phyloP scores from a whole-genome alignment of 345 rosid species.

The Euphorbia tirucalli region DNA sequence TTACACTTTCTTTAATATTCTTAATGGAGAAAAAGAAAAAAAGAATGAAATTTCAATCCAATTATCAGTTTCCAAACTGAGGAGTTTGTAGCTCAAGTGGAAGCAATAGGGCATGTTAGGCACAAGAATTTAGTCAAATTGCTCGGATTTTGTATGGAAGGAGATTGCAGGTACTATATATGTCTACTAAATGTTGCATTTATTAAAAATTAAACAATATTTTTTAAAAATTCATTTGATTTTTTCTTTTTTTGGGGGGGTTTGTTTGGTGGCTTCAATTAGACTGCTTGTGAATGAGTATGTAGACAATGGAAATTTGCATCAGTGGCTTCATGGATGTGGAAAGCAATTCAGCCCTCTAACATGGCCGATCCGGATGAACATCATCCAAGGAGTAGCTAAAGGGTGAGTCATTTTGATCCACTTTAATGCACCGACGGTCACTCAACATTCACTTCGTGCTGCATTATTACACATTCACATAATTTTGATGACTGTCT shows the following conservation, averaged over 20 bases:
- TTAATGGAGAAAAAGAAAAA: no score
- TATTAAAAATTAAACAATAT: neutral
- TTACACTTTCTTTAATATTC: neutral
- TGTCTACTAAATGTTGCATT: neutral
- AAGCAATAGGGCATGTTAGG: conserved; percentile 45
- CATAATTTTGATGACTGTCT: no score
- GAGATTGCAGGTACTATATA: conserved; percentile 54
- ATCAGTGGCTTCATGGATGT: conserved; percentile 70
- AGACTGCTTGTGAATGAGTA: conserved; percentile 73
- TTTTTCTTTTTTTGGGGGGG: no score
- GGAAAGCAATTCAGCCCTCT: conserved; percentile 44
- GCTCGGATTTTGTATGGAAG: conserved; percentile 63
- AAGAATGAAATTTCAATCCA: no score
- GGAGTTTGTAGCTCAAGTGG: conserved; percentile 47
- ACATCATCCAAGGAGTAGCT: conserved; percentile 69
- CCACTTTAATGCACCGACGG: no score
- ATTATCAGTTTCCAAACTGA: conserved; percentile 38
- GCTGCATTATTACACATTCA: no score
- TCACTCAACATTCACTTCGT: no score
- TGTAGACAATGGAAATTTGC: conserved; percentile 64
- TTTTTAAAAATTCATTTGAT: neutral
- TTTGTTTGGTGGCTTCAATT: conserved; percentile 4
- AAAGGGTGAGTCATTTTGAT: conserved; percentile 57
- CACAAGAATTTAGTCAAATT: conserved; percentile 69
- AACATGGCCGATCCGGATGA: conserved; percentile 53